phyloP scores from a whole-genome alignment of 2,329 filamentous ascomycete species.

The Aspergillus bombycis region DNA sequence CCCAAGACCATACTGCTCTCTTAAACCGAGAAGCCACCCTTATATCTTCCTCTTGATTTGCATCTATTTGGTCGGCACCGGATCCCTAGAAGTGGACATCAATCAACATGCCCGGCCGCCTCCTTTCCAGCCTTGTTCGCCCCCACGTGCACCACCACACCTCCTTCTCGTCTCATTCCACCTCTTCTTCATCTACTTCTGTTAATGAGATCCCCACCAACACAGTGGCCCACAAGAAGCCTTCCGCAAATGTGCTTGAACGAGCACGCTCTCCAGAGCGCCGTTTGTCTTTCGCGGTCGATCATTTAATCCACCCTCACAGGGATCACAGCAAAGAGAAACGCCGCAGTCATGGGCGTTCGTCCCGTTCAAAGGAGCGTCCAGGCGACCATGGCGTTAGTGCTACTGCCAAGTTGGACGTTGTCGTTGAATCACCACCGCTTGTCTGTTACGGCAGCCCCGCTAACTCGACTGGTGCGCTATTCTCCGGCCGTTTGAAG shows the following conservation, averaged over 20 bases:
- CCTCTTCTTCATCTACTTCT: slow-evolving; percentile 41
- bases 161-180: slow-evolving; percentile 35
- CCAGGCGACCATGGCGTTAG: slow-evolving; percentile 31
- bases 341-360: slow-evolving; percentile 39
- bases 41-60: background rate
- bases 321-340: slow-evolving; percentile 47
- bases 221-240: slow-evolving; percentile 30
- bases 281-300: slow-evolving; percentile 47
- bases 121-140: slow-evolving; percentile 45
- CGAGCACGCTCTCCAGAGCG: slow-evolving; percentile 42
- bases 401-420: slow-evolving; percentile 56
- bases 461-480: slow-evolving; percentile 75
- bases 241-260: slow-evolving; percentile 28
- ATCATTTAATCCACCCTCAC: slow-evolving; percentile 47
- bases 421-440: slow-evolving; percentile 81
- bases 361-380: slow-evolving; percentile 43
- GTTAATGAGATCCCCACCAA: slow-evolving; percentile 38
- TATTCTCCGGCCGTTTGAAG: slow-evolving; percentile 82
- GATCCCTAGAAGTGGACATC: background rate
- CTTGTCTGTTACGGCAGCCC: slow-evolving; percentile 79
- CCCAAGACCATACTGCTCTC: background rate
- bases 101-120: slow-evolving; percentile 43
- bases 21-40: background rate
- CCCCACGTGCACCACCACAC: slow-evolving; percentile 35
- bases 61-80: background rate